A percentile compares a stretch with the other conserved stretches of the same genome.
Evolutionary conservation across 2,329 filamentous ascomycete genomes (phyloP).

Genomic region (Thelonectria discophora): DNA sequence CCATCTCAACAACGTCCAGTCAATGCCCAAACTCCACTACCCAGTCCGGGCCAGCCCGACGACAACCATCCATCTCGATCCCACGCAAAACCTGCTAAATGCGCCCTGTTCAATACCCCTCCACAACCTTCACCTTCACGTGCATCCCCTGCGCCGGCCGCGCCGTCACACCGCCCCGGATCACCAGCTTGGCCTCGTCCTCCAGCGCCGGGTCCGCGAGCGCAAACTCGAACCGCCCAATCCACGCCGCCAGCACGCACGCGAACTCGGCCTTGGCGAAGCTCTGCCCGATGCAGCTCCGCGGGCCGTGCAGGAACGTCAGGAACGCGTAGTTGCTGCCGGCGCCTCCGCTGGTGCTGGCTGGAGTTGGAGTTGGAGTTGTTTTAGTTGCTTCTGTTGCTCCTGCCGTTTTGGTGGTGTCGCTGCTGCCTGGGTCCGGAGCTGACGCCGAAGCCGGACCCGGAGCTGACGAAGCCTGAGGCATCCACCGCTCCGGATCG

Average conservation of each 20-base stretch:
- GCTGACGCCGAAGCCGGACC: too few relatives aligned
- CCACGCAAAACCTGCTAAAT: not conserved
- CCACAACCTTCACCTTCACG: slow-evolving; percentile 71
- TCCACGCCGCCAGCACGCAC: slow-evolving; percentile 78
- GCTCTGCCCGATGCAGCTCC: slow-evolving; percentile 82
- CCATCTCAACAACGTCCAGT: too few relatives aligned
- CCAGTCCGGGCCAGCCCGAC: not conserved
- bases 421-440: too few relatives aligned
- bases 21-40: not conserved
- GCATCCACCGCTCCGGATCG: slow-evolving; percentile 81
- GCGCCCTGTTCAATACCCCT: slow-evolving; percentile 60
- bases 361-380: too few relatives aligned
- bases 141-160: slow-evolving; percentile 77
- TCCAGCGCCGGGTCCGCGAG: slow-evolving; percentile 66
- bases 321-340: slow-evolving; percentile 79
- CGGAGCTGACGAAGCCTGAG: slow-evolving; percentile 46
- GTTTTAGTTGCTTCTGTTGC: slow-evolving; percentile 41
- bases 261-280: slow-evolving; percentile 89
- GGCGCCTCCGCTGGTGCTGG: slow-evolving; percentile 73
- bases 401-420: not conserved
- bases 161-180: slow-evolving; percentile 76
- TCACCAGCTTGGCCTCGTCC: slow-evolving; percentile 71
- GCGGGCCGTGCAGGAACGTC: slow-evolving; percentile 86
- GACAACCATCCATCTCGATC: too few relatives aligned
- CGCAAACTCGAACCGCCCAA: slow-evolving; percentile 76